Percentiles rank a stretch among this genome's conserved stretches.
phyloP scores from a whole-genome alignment of 768 basidiomycete genomes.

The Filobasidium floriforme region DNA sequence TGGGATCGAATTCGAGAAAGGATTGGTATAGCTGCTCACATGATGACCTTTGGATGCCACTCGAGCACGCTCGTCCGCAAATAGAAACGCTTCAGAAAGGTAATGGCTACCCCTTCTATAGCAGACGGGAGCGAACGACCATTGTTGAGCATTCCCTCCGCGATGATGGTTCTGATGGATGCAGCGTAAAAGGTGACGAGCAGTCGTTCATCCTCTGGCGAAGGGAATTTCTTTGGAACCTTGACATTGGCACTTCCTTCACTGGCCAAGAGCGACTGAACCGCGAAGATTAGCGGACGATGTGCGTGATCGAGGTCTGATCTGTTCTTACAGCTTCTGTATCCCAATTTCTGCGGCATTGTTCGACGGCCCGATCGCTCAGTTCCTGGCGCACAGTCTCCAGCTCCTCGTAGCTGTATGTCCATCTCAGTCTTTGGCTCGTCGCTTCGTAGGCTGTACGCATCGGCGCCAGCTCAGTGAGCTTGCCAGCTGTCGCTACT shows the following conservation, averaged over 20 bases:
- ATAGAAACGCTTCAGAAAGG: slow-evolving; percentile 93
- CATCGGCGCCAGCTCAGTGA: neutral
- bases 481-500: too few species aligned
- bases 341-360: slow-evolving; percentile 70
- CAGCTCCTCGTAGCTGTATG: slow-evolving; percentile 68
- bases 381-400: slow-evolving; percentile 56
- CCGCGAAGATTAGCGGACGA: too few species aligned
- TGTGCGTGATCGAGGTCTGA: too few species aligned
- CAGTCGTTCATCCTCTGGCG: slow-evolving; percentile 72
- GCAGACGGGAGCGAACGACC: slow-evolving; percentile 69
- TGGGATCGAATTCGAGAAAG: neutral
- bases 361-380: slow-evolving; percentile 67
- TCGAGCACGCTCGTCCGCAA: slow-evolving; percentile 98
- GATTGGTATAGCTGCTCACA: slow-evolving; percentile 50
- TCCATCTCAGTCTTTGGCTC: slow-evolving; percentile 66
- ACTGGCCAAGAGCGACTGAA: neutral
- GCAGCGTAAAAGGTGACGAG: slow-evolving; percentile 84
- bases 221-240: slow-evolving; percentile 49
- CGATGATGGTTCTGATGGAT: slow-evolving; percentile 70
- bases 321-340: slow-evolving; percentile 58
- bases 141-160: slow-evolving; percentile 46
- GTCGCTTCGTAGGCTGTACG: slow-evolving; percentile 38
- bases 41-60: slow-evolving; percentile 97
- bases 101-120: slow-evolving; percentile 84
- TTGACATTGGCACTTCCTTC: slow-evolving; percentile 29